Evolutionary conservation across 108 stramenopile species (phyloP), one percentile per base, ranked within the genome.

Genomic region (Mediolabrus comicus): DNA sequence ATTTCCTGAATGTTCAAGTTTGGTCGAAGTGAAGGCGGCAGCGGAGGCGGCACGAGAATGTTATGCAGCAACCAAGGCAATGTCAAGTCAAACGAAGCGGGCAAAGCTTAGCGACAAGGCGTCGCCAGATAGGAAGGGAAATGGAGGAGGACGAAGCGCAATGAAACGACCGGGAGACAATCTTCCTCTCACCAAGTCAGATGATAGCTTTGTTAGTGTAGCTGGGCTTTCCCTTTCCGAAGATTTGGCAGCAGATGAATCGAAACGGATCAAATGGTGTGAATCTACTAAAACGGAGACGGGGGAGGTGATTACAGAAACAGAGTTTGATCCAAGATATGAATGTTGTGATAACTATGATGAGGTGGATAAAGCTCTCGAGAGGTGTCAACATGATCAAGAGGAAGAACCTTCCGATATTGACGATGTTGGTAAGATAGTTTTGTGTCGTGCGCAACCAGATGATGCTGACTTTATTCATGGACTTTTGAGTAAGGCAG

Each of bases 1-100:
- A 9, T 94, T 94, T 70, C 93, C 93, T 3, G 83, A 88, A 58
- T 94, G 90, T 52, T 68, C 75, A 14, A 83, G 79, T 5, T 84
- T 92, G 77, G 86, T 82, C 25, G 82, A 91, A 49, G 93, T 92
- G 16, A 94, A 90, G 82, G 82, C 86, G 59, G 89, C 87, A 30
- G 93, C 93, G 10, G 93, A 94, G 69, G 83, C 83, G 13, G 86
- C 82, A 10, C 75, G 90, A 12, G 87, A 89, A 67, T 68, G 67
- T 25, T 92, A 90, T 66, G 87, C 88, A 28, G 87, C 86, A 4
- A 83, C 69, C 43, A 83, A 83, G 60, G 80, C 80, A 19, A 57
- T 49, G 46, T n/a, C 59, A 34, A 46, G 55, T 52, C 77, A 65
- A 49, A 59, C 71, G 8, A 79, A 79, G 19, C 78, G 71, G 11